phyloP scores from a whole-genome alignment of 179 eudicot genomes.

The Sideroxylon spinosum region DNA sequence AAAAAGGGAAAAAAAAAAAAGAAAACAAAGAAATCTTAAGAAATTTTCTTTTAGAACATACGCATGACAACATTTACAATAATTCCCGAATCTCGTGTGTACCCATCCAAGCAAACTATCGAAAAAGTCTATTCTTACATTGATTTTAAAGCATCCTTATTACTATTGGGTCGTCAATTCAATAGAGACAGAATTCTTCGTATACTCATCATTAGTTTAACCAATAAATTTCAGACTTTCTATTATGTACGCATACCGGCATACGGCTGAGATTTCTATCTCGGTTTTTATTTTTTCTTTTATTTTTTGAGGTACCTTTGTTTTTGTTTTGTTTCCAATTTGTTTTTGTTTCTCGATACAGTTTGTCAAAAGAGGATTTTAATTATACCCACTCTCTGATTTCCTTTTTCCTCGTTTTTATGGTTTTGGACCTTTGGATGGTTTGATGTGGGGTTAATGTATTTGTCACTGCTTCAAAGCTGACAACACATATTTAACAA shows the following conservation, averaged over 20 bases:
- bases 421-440: slow-evolving; percentile 24
- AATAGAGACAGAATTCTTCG: background rate
- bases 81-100: slow-evolving; percentile 21
- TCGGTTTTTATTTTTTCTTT: background rate
- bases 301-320: slow-evolving; percentile 12
- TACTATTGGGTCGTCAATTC: slow-evolving; percentile 13
- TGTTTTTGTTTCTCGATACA: slow-evolving; percentile 18
- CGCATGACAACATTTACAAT: slow-evolving; percentile 7
- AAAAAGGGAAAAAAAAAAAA: background rate
- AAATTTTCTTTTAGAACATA: background rate
- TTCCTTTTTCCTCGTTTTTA: slow-evolving; percentile 8
- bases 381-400: background rate
- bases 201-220: slow-evolving; percentile 8
- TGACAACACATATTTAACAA: slow-evolving; percentile 18
- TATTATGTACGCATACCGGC: background rate
- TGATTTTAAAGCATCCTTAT: slow-evolving; percentile 14
- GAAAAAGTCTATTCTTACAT: slow-evolving; percentile 14
- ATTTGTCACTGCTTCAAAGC: slow-evolving; percentile 34
- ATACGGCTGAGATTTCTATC: slow-evolving; percentile 12
- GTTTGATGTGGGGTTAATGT: slow-evolving; percentile 19
- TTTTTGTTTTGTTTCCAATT: slow-evolving; percentile 17
- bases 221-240: slow-evolving; percentile 2
- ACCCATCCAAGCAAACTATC: slow-evolving; percentile 18
- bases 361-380: slow-evolving; percentile 19
- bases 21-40: background rate